Conservation (phyloP, 1,284 basidiomycete genomes). For the Hymenochaete sp. region DNA sequence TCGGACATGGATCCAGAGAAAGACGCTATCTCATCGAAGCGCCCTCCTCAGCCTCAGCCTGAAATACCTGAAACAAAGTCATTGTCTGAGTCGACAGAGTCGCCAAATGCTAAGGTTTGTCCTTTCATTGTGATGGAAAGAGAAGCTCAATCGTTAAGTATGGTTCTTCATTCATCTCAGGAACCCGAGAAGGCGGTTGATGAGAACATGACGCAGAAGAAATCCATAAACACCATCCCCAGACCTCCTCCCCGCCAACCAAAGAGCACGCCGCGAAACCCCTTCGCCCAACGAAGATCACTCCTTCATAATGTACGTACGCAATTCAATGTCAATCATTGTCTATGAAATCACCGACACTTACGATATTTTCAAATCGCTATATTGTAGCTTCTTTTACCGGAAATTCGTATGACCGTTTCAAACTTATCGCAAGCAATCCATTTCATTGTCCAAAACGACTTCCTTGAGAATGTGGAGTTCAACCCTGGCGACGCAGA, state of each 20-base stretch:
- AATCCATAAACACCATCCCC: conserved; percentile 8
- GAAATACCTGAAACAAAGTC: background rate
- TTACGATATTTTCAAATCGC: background rate
- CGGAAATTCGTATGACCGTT: conserved; percentile 84
- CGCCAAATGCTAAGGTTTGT: background rate
- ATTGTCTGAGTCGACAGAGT: background rate
- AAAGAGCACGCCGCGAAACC: conserved; percentile 48
- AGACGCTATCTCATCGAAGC: conserved; percentile 47
- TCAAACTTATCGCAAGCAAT: conserved; percentile 92
- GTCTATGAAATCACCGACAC: background rate
- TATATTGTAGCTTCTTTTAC: conserved; percentile 61
- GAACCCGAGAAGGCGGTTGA: background rate
- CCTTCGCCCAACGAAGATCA: conserved; percentile 58
- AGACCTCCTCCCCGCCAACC: conserved; percentile 38
- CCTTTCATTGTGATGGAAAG: too few relatives aligned
- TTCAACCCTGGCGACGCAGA: conserved; percentile 70
- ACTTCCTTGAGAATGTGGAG: conserved; percentile 82
- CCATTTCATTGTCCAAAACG: conserved; percentile 86
- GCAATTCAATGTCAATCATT: background rate
- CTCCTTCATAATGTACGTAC: conserved; percentile 66
- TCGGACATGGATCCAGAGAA: conserved; percentile 41
- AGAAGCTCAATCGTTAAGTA: too few relatives aligned
- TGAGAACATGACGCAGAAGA: background rate
- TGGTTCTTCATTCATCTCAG: too few relatives aligned
- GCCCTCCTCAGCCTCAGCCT: conserved; percentile 17